These are phyloP conservation scores for Jacaranda mimosifolia DNA, from an alignment of 257 asterid species.

Conservation along the genomic window DNA sequence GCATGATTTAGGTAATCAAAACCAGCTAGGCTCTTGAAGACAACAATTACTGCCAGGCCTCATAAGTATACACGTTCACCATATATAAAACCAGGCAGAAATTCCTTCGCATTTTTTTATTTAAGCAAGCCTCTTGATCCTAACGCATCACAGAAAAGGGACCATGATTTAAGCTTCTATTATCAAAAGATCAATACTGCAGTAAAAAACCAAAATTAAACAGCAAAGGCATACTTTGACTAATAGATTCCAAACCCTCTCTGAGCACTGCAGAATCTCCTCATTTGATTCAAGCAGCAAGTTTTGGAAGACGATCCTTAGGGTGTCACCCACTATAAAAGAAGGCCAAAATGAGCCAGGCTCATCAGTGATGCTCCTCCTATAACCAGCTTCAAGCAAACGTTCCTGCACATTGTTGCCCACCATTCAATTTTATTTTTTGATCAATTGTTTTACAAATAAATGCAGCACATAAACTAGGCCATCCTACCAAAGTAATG, in stretches of 20 bases:
- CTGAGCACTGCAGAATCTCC: conserved; percentile 84
- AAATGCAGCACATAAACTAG: conserved; percentile 29
- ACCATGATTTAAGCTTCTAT: not conserved
- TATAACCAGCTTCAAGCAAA: conserved; percentile 91
- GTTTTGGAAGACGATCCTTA: conserved; percentile 97
- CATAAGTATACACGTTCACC: not conserved
- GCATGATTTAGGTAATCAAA: not conserved
- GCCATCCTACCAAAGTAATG: conserved; percentile 3
- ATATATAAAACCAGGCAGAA: conserved; percentile 18
- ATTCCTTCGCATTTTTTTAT: not conserved
- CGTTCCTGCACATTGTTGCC: conserved; percentile 78
- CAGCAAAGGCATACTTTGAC: conserved; percentile 64
- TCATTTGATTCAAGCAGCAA: conserved; percentile 95
- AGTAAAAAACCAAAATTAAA: conserved; percentile 20
- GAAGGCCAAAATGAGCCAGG: conserved; percentile 95
- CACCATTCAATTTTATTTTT: conserved; percentile 27
- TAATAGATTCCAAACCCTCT: conserved; percentile 95
- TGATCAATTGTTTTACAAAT: conserved; percentile 1
- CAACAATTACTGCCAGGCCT: not conserved
- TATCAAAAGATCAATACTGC: conserved; percentile 17
- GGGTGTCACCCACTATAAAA: conserved; percentile 91
- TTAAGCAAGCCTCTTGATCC: conserved; percentile 13
- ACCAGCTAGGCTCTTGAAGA: not conserved
- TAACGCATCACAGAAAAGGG: not conserved
- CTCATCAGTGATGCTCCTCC: conserved; percentile 69